Conservation (phyloP, 768 basidiomycete species). For the Termitomyces sp. region DNA sequence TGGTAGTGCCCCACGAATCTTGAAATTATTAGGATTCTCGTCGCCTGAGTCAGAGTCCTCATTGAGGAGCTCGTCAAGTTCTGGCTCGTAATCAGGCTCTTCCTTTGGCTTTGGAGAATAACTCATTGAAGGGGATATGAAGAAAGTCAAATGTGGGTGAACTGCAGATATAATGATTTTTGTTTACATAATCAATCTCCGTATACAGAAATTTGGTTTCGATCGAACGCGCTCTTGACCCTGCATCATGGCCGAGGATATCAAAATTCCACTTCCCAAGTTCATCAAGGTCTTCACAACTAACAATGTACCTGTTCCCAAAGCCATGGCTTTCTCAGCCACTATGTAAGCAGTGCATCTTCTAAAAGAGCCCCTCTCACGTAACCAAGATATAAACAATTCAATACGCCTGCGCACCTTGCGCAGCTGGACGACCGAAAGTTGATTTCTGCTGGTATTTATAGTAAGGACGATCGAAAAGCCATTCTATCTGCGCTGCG, state of each 20-base stretch:
- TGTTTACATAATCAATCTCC: not conserved
- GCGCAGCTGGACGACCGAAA: constrained; percentile 52
- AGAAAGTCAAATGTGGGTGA: not conserved
- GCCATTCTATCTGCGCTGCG: constrained; percentile 51
- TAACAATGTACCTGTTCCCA: constrained; percentile 49
- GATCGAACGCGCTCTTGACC: not conserved
- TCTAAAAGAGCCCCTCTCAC: not conserved
- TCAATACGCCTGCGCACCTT: constrained; percentile 56
- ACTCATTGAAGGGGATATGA: constrained; percentile 3
- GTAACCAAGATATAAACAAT: constrained; percentile 57
- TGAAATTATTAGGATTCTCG: constrained; percentile 35
- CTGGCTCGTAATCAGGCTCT: constrained; percentile 23
- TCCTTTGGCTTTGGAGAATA: constrained; percentile 5
- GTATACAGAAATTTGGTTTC: not conserved
- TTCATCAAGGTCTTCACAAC: constrained; percentile 63
- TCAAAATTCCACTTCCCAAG: constrained; percentile 53
- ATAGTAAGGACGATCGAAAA: constrained; percentile 60
- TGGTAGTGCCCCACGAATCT: constrained; percentile 33
- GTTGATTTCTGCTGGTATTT: constrained; percentile 51
- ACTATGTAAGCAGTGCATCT: constrained; percentile 47
- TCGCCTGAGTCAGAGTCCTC: constrained; percentile 37
- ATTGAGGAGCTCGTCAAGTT: constrained; percentile 45
- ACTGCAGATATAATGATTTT: not conserved
- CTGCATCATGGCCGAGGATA: constrained; percentile 18
- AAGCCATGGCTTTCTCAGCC: constrained; percentile 64